Evolutionary conservation across 139 green algal genomes (phyloP), one percentile per base, ranked within the genome.

Genomic region (Asterochloris erici): DNA sequence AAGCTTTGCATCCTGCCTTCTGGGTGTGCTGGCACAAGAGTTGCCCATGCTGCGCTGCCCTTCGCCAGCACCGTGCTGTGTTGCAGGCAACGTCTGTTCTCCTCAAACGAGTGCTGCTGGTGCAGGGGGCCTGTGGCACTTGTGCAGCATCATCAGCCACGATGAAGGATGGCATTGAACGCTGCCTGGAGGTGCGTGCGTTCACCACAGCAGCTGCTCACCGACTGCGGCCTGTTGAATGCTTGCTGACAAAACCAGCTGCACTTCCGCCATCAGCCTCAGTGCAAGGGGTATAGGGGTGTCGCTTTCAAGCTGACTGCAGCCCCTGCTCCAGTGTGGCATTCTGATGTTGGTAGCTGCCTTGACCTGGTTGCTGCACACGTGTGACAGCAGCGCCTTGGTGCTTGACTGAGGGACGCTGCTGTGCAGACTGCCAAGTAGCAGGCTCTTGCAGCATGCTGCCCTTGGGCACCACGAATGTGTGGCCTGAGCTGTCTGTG

Each of bases 151-250:
- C 89, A 63, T 87, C 83, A 9, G 86, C 94, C 23, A 99, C 96
- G 12, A 95, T 99, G 93, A 96, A 96, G 86, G 96, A 98, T 91
- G 96, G 96, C 85, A 97, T 99, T 63, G 96, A 99, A 88, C 82
- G 90, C 14, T 83, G 88, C 10, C 89, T 98, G 9, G 84, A 84
- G 86, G 78, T 83, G 26, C 54, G 74, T 0, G 38, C 38, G 6
- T 6, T 54, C 38, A 54, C 6, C 38, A 54, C 38, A 54, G 38
- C 38, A 54, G 38, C 38, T 54, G 38, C 38, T 54, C 38, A 54
- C 38, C 6, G 38, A 54, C 38, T 54, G 38, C 6, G 38, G 38
- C 38, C 2, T 54, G 38, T 6, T 54, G 38, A 6, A 54, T 54
- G 38, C 38, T 6, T 54, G 38, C 38, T 54, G 38, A 54, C 38